Base-by-base conservation (phyloP, 2,329 filamentous ascomycete genomes). In the Nectriaceae sp. region DNA sequence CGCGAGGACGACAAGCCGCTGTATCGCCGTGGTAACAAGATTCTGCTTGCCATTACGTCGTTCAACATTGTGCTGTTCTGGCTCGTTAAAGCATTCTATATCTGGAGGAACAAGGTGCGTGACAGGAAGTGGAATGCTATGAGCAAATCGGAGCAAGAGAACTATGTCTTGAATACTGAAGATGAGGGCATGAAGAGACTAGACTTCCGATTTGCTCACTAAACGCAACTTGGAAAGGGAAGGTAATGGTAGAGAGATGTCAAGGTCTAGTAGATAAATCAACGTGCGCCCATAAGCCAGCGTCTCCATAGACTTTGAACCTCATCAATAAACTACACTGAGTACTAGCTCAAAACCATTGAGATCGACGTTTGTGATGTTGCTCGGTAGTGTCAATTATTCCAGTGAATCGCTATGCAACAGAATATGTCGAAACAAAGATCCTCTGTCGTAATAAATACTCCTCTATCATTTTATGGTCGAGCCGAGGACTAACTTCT, bases 171-270 rank as follows among this genome's bases (percentile, higher is more conserved):
- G 26, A 77, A 73, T 21, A 79, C 76, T 0, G 74, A 65, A 4
- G 78, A 82, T 49, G 69, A 80, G 59, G 79, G 79, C 0, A 73
- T 74, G 49, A 77, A 81, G 65, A 74, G 81, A 59, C 61, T 80
- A 45, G 78, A 82, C 54, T 82, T 82, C 57, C 62, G 75, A 16
- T 82, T 82, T 51, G 73, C 64, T 11, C 75, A 77, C 54, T 79
- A 68, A 40, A 45, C n/a, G n/a, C n/a, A n/a, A n/a, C n/a, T 49
- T 22, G 35, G 8, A 18, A 11, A 21, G 15, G 8, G 18, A 13
- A 42, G 19, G 11, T 16, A 19, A 16, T 42, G 18, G 40, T 18
- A 8, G 21, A 11, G n/a, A n/a, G n/a, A n/a, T n/a, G n/a, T n/a
- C n/a, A 29, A 29, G 24, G 24, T 29, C 24, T 29, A 29, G 24